phyloP scores from a whole-genome alignment of 306 rosid species.

The Cicer chorassanicum region DNA sequence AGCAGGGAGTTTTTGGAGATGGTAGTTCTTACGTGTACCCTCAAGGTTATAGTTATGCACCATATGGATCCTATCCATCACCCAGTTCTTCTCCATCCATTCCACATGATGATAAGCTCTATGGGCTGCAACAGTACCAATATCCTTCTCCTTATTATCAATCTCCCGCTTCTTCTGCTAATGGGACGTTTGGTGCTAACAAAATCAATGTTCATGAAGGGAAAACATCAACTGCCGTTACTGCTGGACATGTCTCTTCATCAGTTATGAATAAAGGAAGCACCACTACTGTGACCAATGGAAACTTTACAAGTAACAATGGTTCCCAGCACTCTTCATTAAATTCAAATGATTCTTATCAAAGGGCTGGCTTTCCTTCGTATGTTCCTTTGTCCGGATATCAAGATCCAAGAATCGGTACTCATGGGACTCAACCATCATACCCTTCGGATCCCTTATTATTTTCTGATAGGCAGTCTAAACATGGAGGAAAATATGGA shows the following conservation, averaged over 20 bases:
- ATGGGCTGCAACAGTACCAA: constrained; percentile 57
- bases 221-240: constrained; percentile 40
- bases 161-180: constrained; percentile 43
- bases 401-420: constrained; percentile 44
- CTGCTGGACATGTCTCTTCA: constrained; percentile 40
- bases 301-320: constrained; percentile 33
- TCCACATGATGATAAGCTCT: constrained; percentile 49
- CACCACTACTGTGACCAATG: constrained; percentile 7
- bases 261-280: constrained; percentile 43
- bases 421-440: constrained; percentile 39
- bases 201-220: constrained; percentile 39
- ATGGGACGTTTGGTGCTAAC: constrained; percentile 44
- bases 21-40: constrained; percentile 40
- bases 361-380: constrained; percentile 42
- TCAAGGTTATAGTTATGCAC: constrained; percentile 55
- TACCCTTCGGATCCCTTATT: constrained; percentile 31
- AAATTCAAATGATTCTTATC: constrained; percentile 46
- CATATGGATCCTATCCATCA: constrained; percentile 51
- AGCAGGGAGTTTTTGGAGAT: constrained; percentile 27
- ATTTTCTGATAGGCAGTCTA: constrained; percentile 47
- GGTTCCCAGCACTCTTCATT: constrained; percentile 43
- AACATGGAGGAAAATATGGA: constrained; percentile 38
- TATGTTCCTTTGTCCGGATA: constrained; percentile 45
- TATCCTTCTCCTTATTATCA: constrained; percentile 54
- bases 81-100: constrained; percentile 48